These are phyloP conservation scores for Mentha longifolia DNA, from an alignment of 257 asterid species.

Conservation along the genomic window DNA sequence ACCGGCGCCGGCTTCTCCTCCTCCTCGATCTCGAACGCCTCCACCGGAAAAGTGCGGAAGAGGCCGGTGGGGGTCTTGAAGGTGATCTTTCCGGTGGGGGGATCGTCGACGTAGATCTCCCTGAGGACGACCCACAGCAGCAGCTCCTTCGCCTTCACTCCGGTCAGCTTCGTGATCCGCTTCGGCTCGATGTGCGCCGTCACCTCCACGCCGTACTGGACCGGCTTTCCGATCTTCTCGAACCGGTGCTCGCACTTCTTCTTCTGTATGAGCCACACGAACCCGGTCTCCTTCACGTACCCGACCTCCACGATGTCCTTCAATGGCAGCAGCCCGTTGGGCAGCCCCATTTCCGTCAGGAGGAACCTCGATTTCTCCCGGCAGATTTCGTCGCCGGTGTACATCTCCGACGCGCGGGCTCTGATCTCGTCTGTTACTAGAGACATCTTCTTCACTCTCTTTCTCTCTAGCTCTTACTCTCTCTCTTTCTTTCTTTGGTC, in stretches of 20 bases:
- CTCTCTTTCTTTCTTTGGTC: no score
- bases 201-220: constrained; percentile 57
- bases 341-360: constrained; percentile 56
- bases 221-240: constrained; percentile 52
- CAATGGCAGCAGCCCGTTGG: constrained; percentile 68
- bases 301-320: constrained; percentile 64
- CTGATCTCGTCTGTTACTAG: constrained; percentile 58
- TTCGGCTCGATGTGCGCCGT: constrained; percentile 60
- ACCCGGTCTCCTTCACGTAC: constrained; percentile 60
- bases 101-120: constrained; percentile 55
- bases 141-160: constrained; percentile 75
- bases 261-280: constrained; percentile 74
- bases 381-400: constrained; percentile 57
- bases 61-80: constrained; percentile 69
- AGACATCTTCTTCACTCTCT: constrained; percentile 39
- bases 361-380: constrained; percentile 52
- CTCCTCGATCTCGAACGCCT: constrained; percentile 50
- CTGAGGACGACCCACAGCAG: constrained; percentile 54
- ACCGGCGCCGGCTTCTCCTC: background rate
- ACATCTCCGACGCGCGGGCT: constrained; percentile 56
- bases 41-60: constrained; percentile 52
- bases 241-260: constrained; percentile 55
- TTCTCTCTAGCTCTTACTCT: no score
- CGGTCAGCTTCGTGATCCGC: constrained; percentile 56
- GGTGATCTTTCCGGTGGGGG: constrained; percentile 56